Conservation (phyloP, 2,329 filamentous ascomycete genomes). For the Zarea fungicola region DNA sequence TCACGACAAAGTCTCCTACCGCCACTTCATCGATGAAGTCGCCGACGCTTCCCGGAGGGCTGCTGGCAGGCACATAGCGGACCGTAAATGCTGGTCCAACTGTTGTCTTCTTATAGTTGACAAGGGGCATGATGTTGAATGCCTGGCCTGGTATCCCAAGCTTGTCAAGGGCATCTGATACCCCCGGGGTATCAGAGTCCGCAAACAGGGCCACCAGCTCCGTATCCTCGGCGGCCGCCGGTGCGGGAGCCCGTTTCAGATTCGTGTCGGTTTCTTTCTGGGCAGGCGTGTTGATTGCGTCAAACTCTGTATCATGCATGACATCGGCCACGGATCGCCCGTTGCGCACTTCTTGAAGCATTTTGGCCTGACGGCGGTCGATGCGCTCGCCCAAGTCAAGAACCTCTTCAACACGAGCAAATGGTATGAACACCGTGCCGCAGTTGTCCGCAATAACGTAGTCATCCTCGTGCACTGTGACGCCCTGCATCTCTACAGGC, state of each 20-base stretch:
- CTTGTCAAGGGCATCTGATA: constrained; percentile 18
- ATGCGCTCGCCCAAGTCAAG: constrained; percentile 15
- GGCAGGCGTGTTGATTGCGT: no score
- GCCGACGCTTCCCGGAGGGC: constrained; percentile 22
- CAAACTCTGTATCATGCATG: constrained; percentile 12
- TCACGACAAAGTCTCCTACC: constrained; percentile 25
- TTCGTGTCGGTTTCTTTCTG: no score
- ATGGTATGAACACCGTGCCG: constrained; percentile 16
- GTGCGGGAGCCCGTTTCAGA: neutral
- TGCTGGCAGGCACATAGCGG: constrained; percentile 22
- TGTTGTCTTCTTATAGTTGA: constrained; percentile 24
- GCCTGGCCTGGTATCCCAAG: constrained; percentile 18
- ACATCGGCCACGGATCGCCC: neutral
- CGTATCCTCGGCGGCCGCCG: constrained; percentile 5
- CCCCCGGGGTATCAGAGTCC: constrained; percentile 13
- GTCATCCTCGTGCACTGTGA: constrained; percentile 16
- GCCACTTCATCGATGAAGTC: constrained; percentile 30
- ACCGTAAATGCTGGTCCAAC: constrained; percentile 30
- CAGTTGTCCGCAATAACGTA: constrained; percentile 18
- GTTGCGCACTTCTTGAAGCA: constrained; percentile 13
- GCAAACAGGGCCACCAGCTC: constrained; percentile 16
- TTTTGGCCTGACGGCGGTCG: constrained; percentile 10
- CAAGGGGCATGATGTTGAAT: constrained; percentile 17
- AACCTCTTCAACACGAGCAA: constrained; percentile 12
- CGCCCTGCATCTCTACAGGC: constrained; percentile 14